Percentiles rank a stretch among this genome's conserved stretches.
These are phyloP conservation scores for Cubamyces lactineus DNA, from an alignment of 768 basidiomycete genomes.

Conservation along the genomic window DNA sequence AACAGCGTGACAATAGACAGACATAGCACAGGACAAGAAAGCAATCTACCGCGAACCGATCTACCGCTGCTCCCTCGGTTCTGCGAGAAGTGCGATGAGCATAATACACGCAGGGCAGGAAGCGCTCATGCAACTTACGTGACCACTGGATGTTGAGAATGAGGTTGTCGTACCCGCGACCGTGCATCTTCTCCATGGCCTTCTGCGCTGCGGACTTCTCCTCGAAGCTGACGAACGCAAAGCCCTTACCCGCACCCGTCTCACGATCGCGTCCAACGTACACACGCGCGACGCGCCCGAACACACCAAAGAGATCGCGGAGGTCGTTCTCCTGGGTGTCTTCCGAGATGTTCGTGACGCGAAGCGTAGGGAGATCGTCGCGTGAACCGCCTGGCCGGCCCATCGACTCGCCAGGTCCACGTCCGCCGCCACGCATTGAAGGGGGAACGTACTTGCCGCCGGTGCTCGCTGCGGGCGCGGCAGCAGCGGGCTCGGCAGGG, in stretches of 20 bases:
- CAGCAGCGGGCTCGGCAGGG: constrained; percentile 38
- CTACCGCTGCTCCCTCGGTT: constrained; percentile 44
- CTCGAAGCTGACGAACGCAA: constrained; percentile 97
- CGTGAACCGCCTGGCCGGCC: constrained; percentile 58
- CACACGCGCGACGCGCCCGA: constrained; percentile 86
- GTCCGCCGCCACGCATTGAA: constrained; percentile 77
- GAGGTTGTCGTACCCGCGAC: constrained; percentile 90
- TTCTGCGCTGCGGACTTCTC: constrained; percentile 75
- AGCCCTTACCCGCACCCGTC: constrained; percentile 93
- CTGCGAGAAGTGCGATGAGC: constrained; percentile 25
- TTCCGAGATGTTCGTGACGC: constrained; percentile 95
- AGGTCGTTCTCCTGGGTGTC: constrained; percentile 95
- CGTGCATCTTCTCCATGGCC: constrained; percentile 92
- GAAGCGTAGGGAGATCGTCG: constrained; percentile 94
- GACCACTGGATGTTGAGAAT: constrained; percentile 75
- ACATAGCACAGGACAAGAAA: constrained; percentile 14
- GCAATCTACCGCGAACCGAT: not conserved
- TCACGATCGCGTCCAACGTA: constrained; percentile 95
- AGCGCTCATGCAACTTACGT: constrained; percentile 44
- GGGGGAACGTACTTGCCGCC: constrained; percentile 93
- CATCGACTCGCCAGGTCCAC: constrained; percentile 81
- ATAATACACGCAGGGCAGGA: not conserved
- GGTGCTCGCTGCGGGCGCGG: constrained; percentile 40
- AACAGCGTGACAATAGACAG: constrained; percentile 12
- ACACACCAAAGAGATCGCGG: constrained; percentile 84